A percentile compares a stretch with the other conserved stretches of the same genome.
Evolutionary conservation across 176 grass and related monocot species (phyloP).

Genomic region (Oryza punctata): DNA sequence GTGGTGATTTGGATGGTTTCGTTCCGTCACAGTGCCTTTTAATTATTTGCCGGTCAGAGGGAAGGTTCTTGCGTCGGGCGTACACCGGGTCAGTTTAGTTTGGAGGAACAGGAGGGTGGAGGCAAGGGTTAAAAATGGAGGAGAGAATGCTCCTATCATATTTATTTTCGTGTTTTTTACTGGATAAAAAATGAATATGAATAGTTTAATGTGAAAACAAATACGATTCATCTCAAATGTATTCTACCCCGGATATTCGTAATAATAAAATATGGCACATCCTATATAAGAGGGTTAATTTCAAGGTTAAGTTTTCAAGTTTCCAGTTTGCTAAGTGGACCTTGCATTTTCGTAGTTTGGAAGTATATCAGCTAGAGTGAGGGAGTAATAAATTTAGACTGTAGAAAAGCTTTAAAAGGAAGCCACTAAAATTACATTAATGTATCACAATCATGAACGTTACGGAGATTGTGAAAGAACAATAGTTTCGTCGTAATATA

Average conservation of each 20-base stretch:
- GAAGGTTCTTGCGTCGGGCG: constrained; percentile 47
- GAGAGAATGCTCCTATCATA: too few relatives aligned
- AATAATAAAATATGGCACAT: too few relatives aligned
- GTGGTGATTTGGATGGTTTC: constrained; percentile 23
- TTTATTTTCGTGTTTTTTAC: too few relatives aligned
- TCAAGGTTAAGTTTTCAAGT: neutral
- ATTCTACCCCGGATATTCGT: too few relatives aligned
- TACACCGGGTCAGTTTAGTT: constrained; percentile 2
- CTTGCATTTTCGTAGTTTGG: neutral
- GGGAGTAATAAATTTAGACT: neutral
- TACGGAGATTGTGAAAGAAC: neutral
- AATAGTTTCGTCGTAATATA: neutral
- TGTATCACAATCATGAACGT: neutral
- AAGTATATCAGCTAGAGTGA: neutral
- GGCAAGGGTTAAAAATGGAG: too few relatives aligned
- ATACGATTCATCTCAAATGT: too few relatives aligned
- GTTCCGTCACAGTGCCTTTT: neutral
- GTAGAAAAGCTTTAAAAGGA: neutral
- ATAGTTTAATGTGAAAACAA: too few relatives aligned
- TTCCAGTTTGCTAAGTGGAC: neutral
- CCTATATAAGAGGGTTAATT: neutral
- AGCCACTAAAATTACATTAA: neutral
- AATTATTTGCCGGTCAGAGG: constrained; percentile 8
- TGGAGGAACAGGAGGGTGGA: neutral
- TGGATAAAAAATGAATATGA: too few relatives aligned